Evolutionary conservation across 345 rosid species (phyloP), one percentile per base, ranked within the genome.

Genomic region (Salix caprea): DNA sequence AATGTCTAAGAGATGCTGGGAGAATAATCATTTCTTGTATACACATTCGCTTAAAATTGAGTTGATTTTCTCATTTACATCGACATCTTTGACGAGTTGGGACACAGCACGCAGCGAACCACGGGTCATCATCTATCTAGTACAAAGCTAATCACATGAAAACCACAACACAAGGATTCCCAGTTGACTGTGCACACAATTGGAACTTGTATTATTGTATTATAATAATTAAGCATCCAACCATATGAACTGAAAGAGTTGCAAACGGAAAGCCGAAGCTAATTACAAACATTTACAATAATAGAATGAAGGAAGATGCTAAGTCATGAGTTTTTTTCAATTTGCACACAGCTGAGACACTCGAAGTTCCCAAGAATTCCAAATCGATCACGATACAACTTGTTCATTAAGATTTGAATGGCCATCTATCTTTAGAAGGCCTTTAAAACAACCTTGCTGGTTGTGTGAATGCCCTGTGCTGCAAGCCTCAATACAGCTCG

Each of bases 401-500:
- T n/a, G 18, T 23, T 65, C 66, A 36, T 23, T 71, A 13, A 2
- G n/a, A 70, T 48, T 70, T 69, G 74, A 61, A 42, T 21, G 61
- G 76, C 40, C 39, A 58, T 74, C 72, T 80, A 58, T 74, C 72
- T 80, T 92, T 85, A 93, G 12, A 90, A 85, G 62, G 93, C 89
- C 80, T 78, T 87, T 37, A 91, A 84, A 78, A 90, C 89, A 80
- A 83, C 87, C 84, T 87, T 96, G 85, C 94, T 76, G 36, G 98
- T 89, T 6, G 81, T 54, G 72, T 84, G 90, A 77, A 87, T 89
- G n/a, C 96, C 98, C 78, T 44, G 76, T 65, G 97, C 96, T 19
- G 93, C 97, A 76, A 90, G 80, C 82, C 84, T 91, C 87, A 90
- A 73, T 30, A 88, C 80, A 16, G 85, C 83, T 66, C 94, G 92